Conservation (phyloP, 2,329 filamentous ascomycete genomes). For the Claviceps sorghi region DNA sequence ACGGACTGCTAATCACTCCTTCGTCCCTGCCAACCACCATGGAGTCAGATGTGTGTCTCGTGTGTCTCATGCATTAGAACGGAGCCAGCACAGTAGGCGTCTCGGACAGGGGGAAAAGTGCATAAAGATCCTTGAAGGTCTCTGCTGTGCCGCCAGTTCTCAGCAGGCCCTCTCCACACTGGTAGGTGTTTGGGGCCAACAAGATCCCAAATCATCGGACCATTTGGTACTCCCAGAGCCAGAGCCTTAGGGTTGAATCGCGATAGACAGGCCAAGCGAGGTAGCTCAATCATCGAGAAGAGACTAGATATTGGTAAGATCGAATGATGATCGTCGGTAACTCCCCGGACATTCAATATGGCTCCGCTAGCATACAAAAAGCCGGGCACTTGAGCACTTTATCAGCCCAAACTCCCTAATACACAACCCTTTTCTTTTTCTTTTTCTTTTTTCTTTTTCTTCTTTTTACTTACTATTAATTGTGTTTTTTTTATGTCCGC, state of each 20-base stretch:
- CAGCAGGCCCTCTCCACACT: no score
- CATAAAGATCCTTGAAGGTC: not conserved
- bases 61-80: not conserved
- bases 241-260: not conserved
- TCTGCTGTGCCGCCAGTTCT: not conserved
- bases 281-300: not conserved
- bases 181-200: not conserved
- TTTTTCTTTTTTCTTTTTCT: not conserved
- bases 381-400: not conserved
- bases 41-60: not conserved
- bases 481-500: not conserved
- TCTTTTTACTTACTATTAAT: no score
- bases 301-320: not conserved
- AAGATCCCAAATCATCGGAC: not conserved
- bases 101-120: not conserved
- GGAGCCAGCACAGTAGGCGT: not conserved
- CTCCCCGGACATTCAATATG: not conserved
- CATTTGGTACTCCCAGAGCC: not conserved
- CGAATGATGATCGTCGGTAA: not conserved
- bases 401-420: not conserved
- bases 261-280: not conserved
- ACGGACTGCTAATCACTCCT: not conserved
- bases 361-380: not conserved
- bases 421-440: not conserved
- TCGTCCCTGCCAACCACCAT: not conserved